Evolutionary conservation across 768 basidiomycete species (phyloP).

Genomic region (Suillus subaureus): DNA sequence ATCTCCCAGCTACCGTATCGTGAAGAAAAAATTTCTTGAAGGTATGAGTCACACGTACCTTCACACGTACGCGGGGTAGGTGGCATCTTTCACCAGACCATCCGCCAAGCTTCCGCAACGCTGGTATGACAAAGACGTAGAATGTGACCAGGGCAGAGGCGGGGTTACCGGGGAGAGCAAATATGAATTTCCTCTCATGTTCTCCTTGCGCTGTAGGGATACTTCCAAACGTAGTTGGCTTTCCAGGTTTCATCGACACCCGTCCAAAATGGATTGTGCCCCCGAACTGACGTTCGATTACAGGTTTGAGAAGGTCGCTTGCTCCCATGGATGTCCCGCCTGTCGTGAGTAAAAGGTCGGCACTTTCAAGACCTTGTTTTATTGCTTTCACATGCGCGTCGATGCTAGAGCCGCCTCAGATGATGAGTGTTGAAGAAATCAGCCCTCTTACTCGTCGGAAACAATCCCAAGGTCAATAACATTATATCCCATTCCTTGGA

Average conservation of each 20-base stretch:
- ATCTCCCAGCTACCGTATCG: constrained; percentile 48
- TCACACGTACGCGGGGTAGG: constrained; percentile 62
- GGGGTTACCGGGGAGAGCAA: constrained; percentile 89
- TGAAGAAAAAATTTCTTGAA: background rate
- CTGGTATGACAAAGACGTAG: constrained; percentile 82
- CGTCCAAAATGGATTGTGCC: constrained; percentile 87
- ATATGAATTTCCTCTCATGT: constrained; percentile 59
- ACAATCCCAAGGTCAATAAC: constrained; percentile 84
- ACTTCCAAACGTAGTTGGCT: constrained; percentile 89
- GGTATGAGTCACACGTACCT: constrained; percentile 45
- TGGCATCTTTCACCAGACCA: constrained; percentile 56
- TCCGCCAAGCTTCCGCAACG: constrained; percentile 71
- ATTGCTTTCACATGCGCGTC: constrained; percentile 61
- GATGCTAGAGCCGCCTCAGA: constrained; percentile 40
- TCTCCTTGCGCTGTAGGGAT: constrained; percentile 47
- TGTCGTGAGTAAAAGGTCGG: constrained; percentile 82
- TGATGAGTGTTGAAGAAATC: constrained; percentile 5
- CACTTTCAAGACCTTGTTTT: constrained; percentile 52
- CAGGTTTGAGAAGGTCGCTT: constrained; percentile 83
- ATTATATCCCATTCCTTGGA: constrained; percentile 74
- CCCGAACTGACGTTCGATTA: constrained; percentile 76
- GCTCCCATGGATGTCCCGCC: constrained; percentile 94
- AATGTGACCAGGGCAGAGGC: constrained; percentile 88
- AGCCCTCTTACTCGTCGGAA: constrained; percentile 58
- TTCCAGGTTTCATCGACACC: constrained; percentile 81